Base-by-base conservation (phyloP, 2,329 filamentous ascomycete genomes). In the Aspergillus eucalypticola region DNA sequence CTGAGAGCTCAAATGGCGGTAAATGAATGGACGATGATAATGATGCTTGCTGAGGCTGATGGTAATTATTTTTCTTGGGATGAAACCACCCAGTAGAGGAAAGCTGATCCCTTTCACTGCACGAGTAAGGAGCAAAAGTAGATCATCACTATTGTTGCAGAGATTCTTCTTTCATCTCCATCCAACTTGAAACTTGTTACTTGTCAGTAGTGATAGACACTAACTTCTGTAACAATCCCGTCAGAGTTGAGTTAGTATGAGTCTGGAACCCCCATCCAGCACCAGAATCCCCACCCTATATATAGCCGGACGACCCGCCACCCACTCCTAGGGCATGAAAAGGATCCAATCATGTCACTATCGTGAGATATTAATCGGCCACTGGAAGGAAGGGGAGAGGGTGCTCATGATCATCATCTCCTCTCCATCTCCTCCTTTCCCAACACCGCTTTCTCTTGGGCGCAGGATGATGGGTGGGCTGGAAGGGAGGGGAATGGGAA, bases 1-100 rank as follows among this genome's bases (percentile, higher is more conserved):
- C 39, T 42, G 44, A 49, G 44, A 25, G 44, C 23, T 49, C 44
- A 49, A 49, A 49, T 49, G 44, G 44, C 44, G 44, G 44, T 49
- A 23, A 23, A 49, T 49, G 21, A 49, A 15, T 25, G 15, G 13
- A 48, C 4, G 13, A 27, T 8, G 6, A 7, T 27, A 7, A 27
- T 27, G 39, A 42, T 17, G n/a, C 4, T 42, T 17, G n/a, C 4
- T 42, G 32, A 35, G 13, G 5, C 11, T 35, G 39, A 2, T 19
- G 32, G 15, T 35, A 4, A 35, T 35, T 15, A 13, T 35, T 35
- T 35, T 35, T 11, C 32, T 35, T 35, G 10, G 32, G 11, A 4
- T 35, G 32, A 35, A 11, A 13, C 32, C 32, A 35, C 32, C 32
- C 32, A 11, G 32, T 35, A 35, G 11, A 35, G 11, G 11, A 10